These are phyloP conservation scores for Ogataea naganishii DNA, from an alignment of 805 yeast genomes.

Conservation along the genomic window DNA sequence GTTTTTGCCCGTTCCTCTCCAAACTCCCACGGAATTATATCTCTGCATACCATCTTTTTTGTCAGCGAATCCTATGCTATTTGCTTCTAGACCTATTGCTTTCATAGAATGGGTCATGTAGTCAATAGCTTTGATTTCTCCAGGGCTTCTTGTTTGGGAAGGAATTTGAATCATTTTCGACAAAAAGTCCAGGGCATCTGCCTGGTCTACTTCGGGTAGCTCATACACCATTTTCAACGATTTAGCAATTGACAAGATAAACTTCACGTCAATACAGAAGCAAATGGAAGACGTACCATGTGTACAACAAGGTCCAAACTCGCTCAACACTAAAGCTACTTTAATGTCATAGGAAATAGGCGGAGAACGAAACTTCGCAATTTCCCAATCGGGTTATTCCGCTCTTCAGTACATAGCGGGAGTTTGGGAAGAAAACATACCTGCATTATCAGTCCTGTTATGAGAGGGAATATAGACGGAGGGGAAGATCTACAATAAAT, in stretches of 20 bases:
- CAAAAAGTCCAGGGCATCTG: conserved; percentile 16
- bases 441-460: no score
- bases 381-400: no score
- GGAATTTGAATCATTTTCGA: conserved; percentile 22
- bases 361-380: no score
- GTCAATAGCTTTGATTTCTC: conserved; percentile 19
- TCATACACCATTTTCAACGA: conserved; percentile 3
- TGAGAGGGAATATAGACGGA: no score
- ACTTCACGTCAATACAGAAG: no score
- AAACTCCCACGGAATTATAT: conserved; percentile 20
- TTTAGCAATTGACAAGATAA: not conserved
- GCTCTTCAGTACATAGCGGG: no score
- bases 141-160: conserved; percentile 19
- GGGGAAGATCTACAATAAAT: no score
- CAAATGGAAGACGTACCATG: no score
- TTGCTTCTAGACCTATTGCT: conserved; percentile 16
- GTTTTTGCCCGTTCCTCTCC: conserved; percentile 18
- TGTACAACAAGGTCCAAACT: no score
- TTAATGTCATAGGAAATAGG: no score
- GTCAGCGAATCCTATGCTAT: conserved; percentile 15
- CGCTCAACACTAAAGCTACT: no score
- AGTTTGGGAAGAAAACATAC: no score
- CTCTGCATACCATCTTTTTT: conserved; percentile 17
- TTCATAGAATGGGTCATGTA: conserved; percentile 19
- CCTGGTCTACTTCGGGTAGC: conserved; percentile 15